phyloP scores from a whole-genome alignment of 495 filamentous ascomycete species.

The Patellaria atrata region DNA sequence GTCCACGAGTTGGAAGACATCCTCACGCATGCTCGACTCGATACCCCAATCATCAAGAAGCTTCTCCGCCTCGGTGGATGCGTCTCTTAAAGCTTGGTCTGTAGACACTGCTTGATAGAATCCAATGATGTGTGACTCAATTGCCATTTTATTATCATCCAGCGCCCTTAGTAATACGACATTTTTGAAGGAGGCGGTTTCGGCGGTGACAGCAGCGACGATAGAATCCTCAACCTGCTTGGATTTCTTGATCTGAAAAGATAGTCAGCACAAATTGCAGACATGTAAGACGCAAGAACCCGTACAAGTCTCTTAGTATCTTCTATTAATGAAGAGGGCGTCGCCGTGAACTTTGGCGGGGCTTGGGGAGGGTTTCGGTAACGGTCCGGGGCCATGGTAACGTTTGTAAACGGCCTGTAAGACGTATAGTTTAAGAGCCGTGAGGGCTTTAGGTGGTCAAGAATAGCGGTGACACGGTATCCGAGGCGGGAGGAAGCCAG shows the following conservation, averaged over 20 bases:
- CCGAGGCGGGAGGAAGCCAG: conserved; percentile 62
- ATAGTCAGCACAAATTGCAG: conserved; percentile 6
- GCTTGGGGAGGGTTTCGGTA: conserved; percentile 65
- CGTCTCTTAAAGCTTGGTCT: conserved; percentile 34
- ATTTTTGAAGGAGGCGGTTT: conserved; percentile 34
- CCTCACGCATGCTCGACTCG: conserved; percentile 53
- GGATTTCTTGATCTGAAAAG: conserved; percentile 42
- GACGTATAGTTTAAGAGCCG: conserved; percentile 7
- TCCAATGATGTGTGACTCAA: conserved; percentile 30
- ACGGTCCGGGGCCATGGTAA: conserved; percentile 51
- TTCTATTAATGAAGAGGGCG: conserved; percentile 55
- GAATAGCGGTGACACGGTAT: conserved; percentile 47
- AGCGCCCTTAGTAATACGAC: conserved; percentile 31
- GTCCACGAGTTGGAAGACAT: conserved; percentile 49
- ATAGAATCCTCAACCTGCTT: conserved; percentile 60
- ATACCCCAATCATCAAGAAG: conserved; percentile 53
- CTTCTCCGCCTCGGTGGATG: conserved; percentile 53
- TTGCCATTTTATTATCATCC: conserved; percentile 31
- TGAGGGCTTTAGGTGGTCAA: conserved; percentile 33
- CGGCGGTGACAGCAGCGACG: conserved; percentile 48
- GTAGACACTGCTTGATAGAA: conserved; percentile 36
- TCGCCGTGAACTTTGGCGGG: conserved; percentile 76
- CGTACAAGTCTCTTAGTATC: conserved; percentile 53
- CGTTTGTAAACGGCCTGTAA: conserved; percentile 40
- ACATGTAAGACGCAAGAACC: not conserved